Evolutionary conservation across 495 filamentous ascomycete genomes (phyloP), one percentile per base, ranked within the genome.

Genomic region (Hyphodiscus hymeniophilus): DNA sequence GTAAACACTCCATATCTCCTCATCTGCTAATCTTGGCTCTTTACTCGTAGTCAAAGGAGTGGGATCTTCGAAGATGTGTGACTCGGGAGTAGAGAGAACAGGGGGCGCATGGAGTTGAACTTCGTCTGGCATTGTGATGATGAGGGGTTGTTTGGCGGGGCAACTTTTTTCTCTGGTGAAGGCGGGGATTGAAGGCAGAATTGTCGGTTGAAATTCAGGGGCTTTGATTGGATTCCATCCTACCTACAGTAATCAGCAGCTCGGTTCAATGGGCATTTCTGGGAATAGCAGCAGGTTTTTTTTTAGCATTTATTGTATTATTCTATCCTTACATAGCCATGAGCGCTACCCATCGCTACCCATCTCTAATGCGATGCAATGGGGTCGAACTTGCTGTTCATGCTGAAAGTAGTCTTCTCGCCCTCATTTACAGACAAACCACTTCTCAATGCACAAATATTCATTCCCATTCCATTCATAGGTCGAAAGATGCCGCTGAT

Each of bases 81-180:
- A 80, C 42, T 89, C 89, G 17, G 89, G 86, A 1, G 92, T 96
- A 0, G 90, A 97, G 36, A 98, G 80, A 2, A 86, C 79, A 1
- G 90, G 91, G 1, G 90, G 66, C 7, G 68, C 64, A 24, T 53
- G 60, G 0, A 70, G 60, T 45, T 41, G 32, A 33, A 28, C 46
- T n/a, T n/a, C n/a, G n/a, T n/a, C n/a, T 18, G 51, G 30, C 49
- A 53, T 47, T 47, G n/a, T 41, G 26, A 10, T 5, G 26, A 28
- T 28, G 26, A 10, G 10, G 26, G 26, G 26, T n/a, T n/a, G 26
- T 28, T 28, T 52, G 43, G 50, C 15, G 50, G 50, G 50, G 50
- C 26, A 47, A 22, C 8, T 4, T 40, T 40, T 44, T 44, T 31
- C 17, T 28, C 22, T 13, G 12, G 41, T 13, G 12, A 36, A 36